Percentiles rank a stretch among this genome's conserved stretches.
These are phyloP conservation scores for Amanita pseudoporphyria DNA, from an alignment of 768 basidiomycete genomes.

Conservation along the genomic window DNA sequence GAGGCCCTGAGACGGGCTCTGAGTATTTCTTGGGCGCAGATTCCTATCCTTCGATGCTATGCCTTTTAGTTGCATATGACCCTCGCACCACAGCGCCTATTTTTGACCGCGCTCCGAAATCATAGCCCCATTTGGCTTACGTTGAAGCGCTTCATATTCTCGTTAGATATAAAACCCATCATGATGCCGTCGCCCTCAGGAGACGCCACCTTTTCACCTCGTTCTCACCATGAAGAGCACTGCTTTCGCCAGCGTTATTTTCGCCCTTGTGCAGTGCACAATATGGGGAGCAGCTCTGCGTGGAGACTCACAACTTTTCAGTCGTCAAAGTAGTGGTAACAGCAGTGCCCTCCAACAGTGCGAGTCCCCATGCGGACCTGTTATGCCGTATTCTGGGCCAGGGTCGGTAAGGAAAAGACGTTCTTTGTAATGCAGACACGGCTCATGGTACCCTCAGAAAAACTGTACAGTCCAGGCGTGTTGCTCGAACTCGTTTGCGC, in stretches of 20 bases:
- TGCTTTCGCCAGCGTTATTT: background rate
- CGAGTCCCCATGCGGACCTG: background rate
- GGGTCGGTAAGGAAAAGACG: background rate
- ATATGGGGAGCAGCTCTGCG: background rate
- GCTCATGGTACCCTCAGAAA: background rate
- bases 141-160: background rate
- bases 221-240: no score
- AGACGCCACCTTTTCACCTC: no score
- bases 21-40: no score
- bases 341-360: background rate
- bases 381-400: background rate
- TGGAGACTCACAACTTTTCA: background rate
- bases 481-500: background rate
- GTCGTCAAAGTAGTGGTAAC: background rate
- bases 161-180: background rate
- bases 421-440: background rate
- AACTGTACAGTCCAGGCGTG: background rate
- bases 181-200: no score
- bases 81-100: no score
- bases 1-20: no score
- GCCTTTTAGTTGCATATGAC: no score
- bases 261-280: background rate
- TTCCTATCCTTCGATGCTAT: no score
- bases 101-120: background rate
- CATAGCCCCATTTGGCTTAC: background rate